Base-by-base conservation (phyloP, 225 moss, liverwort and hornwort species). In the Straminergon stramineum region DNA sequence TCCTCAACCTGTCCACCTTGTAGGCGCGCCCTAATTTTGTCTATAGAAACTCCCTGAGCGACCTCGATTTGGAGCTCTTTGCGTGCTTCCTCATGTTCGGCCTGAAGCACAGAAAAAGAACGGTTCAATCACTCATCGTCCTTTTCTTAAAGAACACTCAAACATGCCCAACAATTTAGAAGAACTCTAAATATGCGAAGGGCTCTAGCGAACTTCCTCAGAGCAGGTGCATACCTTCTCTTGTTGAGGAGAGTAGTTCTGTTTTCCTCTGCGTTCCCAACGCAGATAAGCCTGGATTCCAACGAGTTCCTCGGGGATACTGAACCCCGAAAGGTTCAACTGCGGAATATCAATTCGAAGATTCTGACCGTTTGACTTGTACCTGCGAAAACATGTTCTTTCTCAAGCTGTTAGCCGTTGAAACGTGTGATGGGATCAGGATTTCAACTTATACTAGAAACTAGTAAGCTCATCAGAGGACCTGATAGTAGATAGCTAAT, bases 241-340 rank as follows among this genome's bases (percentile, higher is more conserved):
- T 93, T 97, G 93, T 88, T 96, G 92, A 76, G 95, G 91, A 66
- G 96, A 96, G 88, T 96, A 98, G 66, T 87, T 94, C 35, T 95
- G 93, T 85, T 90, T 95, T 70, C 98, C 98, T 85, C 87, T 91
- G 57, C 92, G 93, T 91, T 98, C 98, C 98, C 98, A 98, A 43
- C 95, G 96, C 85, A 98, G 67, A 75, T 96, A 98, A 56, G 98
- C 85, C 91, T 98, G 97, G n/a, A 97, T 86, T 83, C 93, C 95
- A 92, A 97, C 92, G 84, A 98, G 93, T 52, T 98, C 96, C 84
- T 95, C 96, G 15, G 98, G 95, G 53, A 98, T 86, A 74, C n/a
- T 75, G n/a, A 93, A 84, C 53, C 67, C 87, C 48, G 95, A 91
- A 67, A 92, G 88, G 55, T 88, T 69, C 34, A 89, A 77, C 43